A percentile compares a stretch with the other conserved stretches of the same genome.
Conservation (phyloP, 306 rosid species). For the cucumber (Cucumis sativus) region Cucumber_9930_V3 NC_026660.2:18804001-18804500, state of each 20-base stretch:
- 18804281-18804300: too few species aligned
- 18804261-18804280: too few species aligned
- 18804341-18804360: too few species aligned
- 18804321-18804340: background rate
- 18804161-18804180: slow-evolving; percentile 25
- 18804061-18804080: slow-evolving; percentile 3
- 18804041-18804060: slow-evolving; percentile 13
- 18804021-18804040: slow-evolving; percentile 17
- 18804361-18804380: too few species aligned
- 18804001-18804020: slow-evolving; percentile 9
- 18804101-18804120: slow-evolving; percentile 9
- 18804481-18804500: too few species aligned
- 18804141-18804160: slow-evolving; percentile 15
- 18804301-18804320: too few species aligned
- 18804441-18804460: too few species aligned
- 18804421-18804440: too few species aligned
- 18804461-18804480: too few species aligned
- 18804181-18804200: slow-evolving; percentile 10
- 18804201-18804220: slow-evolving; percentile 11
- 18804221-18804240: slow-evolving; percentile 17
- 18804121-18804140: slow-evolving; percentile 20
- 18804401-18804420: too few species aligned
- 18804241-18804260: background rate
- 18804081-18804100: slow-evolving; percentile 13
- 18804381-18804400: too few species aligned